Evolutionary conservation across 345 rosid species (phyloP).

Genomic region (Litchi chinensis): DNA sequence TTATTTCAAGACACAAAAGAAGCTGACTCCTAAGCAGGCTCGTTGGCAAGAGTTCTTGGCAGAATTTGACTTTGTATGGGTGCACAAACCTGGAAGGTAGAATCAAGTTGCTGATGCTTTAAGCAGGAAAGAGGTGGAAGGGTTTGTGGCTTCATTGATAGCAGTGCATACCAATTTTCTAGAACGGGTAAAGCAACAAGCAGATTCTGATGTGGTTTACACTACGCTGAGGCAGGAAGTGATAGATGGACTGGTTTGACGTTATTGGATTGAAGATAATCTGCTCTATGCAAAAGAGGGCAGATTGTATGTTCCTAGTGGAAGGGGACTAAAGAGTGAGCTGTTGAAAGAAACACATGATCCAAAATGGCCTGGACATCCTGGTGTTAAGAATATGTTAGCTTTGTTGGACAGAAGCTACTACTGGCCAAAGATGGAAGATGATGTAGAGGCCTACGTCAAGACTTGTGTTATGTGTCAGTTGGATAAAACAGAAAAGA

Average conservation of each 20-base stretch:
- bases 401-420: not conserved
- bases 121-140: not conserved
- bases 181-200: not conserved
- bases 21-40: not conserved
- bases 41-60: not conserved
- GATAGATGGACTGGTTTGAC: not conserved
- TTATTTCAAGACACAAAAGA: slow-evolving; percentile 7
- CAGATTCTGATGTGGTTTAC: not conserved
- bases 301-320: not conserved
- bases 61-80: not conserved
- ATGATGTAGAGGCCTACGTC: not conserved
- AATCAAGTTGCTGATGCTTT: not conserved
- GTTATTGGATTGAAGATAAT: not conserved
- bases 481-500: not conserved
- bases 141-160: not conserved
- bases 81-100: not conserved
- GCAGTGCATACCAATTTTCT: not conserved
- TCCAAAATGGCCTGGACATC: not conserved
- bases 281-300: no score
- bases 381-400: not conserved
- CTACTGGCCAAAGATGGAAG: not conserved
- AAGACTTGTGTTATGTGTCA: not conserved
- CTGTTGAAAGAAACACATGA: not conserved
- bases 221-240: not conserved
- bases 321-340: not conserved